phyloP scores from a whole-genome alignment of 2,329 filamentous ascomycete genomes.

The Claviceps africana region DNA sequence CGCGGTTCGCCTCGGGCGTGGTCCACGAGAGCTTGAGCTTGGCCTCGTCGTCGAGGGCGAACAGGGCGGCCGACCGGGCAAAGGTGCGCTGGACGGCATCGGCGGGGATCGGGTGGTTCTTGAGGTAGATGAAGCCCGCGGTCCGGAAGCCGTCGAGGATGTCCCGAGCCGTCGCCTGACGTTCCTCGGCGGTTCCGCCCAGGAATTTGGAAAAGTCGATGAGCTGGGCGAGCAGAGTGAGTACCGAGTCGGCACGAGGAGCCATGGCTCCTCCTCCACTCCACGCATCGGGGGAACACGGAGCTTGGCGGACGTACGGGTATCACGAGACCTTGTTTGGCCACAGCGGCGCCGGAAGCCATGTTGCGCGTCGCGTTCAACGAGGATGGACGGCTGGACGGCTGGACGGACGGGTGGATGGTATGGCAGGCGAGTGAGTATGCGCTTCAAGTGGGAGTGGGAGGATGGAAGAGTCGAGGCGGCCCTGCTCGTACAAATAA shows the following conservation, averaged over 20 bases:
- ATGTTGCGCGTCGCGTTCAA: conserved; percentile 7
- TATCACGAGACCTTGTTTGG: conserved; percentile 39
- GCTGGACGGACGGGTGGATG: too few species aligned
- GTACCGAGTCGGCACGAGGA: background rate
- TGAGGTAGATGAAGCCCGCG: conserved; percentile 81
- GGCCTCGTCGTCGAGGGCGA: conserved; percentile 43
- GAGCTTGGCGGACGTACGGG: conserved; percentile 34
- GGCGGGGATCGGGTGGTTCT: conserved; percentile 58
- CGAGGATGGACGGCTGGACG: too few species aligned
- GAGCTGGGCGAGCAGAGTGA: conserved; percentile 9
- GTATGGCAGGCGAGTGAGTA: background rate
- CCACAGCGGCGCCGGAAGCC: conserved; percentile 29
- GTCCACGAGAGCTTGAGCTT: conserved; percentile 60
- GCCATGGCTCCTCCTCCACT: too few species aligned
- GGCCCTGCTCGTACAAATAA: too few species aligned
- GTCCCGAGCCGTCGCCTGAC: conserved; percentile 50
- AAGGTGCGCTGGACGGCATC: conserved; percentile 49
- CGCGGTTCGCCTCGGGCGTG: conserved; percentile 57
- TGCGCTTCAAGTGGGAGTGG: background rate
- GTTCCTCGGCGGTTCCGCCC: conserved; percentile 43
- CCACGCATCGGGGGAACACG: too few species aligned
- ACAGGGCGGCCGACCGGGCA: conserved; percentile 54
- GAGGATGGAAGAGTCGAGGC: too few species aligned
- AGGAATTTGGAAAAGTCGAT: conserved; percentile 59
- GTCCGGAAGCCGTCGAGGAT: conserved; percentile 71